phyloP scores from a whole-genome alignment of 805 yeast genomes.

The Candida ovalis region DNA sequence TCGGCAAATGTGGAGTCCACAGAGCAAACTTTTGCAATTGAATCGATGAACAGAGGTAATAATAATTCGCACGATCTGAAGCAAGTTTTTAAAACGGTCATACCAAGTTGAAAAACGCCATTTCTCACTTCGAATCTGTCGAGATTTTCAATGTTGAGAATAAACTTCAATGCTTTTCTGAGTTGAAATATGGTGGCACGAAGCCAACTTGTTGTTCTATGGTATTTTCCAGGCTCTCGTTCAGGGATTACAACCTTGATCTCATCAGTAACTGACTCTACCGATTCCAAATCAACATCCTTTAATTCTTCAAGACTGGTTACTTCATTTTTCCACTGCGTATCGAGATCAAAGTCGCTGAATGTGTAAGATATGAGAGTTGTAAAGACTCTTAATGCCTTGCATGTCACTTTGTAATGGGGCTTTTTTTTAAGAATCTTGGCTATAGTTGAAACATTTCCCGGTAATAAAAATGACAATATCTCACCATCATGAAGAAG shows the following conservation, averaged over 20 bases:
- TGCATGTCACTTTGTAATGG: conserved; percentile 35
- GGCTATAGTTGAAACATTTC: conserved; percentile 43
- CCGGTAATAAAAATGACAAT: conserved; percentile 47
- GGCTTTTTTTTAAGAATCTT: conserved; percentile 34
- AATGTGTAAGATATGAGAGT: conserved; percentile 35
- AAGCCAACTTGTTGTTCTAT: conserved; percentile 52
- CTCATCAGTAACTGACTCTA: background rate
- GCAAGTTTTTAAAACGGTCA: conserved; percentile 31
- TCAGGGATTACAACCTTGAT: conserved; percentile 18
- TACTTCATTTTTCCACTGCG: conserved; percentile 6
- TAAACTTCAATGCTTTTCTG: conserved; percentile 38
- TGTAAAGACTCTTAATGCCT: conserved; percentile 30
- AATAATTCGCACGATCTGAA: conserved; percentile 34
- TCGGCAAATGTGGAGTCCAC: conserved; percentile 11
- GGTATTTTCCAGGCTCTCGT: conserved; percentile 10
- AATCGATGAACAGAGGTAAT: conserved; percentile 34
- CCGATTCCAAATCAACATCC: background rate
- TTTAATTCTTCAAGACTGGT: conserved; percentile 14
- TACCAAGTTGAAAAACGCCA: conserved; percentile 30
- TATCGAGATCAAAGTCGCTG: conserved; percentile 37
- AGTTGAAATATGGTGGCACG: conserved; percentile 49
- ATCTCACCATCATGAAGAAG: conserved; percentile 44
- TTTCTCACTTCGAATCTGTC: conserved; percentile 32
- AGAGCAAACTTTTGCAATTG: conserved; percentile 19
- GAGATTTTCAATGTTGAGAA: conserved; percentile 22